phyloP scores from a whole-genome alignment of 2,329 filamentous ascomycete species.

The Diaporthe helianthi region DNA sequence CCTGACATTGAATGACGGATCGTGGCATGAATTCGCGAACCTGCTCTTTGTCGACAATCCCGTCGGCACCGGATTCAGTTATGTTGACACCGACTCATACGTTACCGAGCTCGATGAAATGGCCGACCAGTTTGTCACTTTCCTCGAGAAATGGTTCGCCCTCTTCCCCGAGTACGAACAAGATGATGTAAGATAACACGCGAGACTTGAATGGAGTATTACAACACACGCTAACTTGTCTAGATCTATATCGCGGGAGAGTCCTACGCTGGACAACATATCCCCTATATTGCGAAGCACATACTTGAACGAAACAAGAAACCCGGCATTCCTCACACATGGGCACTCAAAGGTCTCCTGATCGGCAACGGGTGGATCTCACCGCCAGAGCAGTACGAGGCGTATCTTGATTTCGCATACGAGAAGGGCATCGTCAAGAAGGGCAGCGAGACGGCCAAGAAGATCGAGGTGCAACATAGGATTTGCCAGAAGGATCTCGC shows the following conservation, averaged over 20 bases:
- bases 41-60: constrained; percentile 97
- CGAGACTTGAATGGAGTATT: not conserved
- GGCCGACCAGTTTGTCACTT: constrained; percentile 85
- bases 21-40: constrained; percentile 98
- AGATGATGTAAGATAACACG: constrained; percentile 77
- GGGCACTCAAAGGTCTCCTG: constrained; percentile 84
- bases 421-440: constrained; percentile 75
- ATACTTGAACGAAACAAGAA: constrained; percentile 87
- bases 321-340: constrained; percentile 57
- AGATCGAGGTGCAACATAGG: constrained; percentile 72
- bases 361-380: constrained; percentile 99
- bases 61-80: constrained; percentile 95
- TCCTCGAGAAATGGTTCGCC: constrained; percentile 89
- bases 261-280: constrained; percentile 96
- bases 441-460: constrained; percentile 67
- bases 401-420: constrained; percentile 84
- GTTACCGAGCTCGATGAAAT: constrained; percentile 86
- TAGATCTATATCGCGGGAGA: constrained; percentile 95
- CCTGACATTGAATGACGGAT: constrained; percentile 85
- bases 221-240: not conserved
- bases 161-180: constrained; percentile 90
- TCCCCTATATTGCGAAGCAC: constrained; percentile 92
- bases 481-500: constrained; percentile 71
- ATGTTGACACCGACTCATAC: constrained; percentile 88
- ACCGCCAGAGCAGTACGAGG: constrained; percentile 85